phyloP scores from a whole-genome alignment of 345 rosid genomes.

The Salix dunnii region DNA sequence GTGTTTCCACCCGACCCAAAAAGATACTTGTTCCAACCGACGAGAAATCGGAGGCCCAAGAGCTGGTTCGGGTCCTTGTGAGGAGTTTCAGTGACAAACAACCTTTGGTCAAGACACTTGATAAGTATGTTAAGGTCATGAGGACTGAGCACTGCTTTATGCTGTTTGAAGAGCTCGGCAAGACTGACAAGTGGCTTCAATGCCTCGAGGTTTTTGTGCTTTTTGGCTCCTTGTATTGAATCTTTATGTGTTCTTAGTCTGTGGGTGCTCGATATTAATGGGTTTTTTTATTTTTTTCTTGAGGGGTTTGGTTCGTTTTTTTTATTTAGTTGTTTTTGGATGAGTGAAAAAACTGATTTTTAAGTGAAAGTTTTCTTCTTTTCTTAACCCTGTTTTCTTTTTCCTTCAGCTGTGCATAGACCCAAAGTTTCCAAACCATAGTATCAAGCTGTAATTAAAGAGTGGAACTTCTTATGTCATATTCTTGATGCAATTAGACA shows the following conservation, averaged over 20 bases:
- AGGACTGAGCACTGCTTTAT: constrained; percentile 78
- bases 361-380: neutral
- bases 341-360: neutral
- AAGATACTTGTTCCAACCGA: constrained; percentile 32
- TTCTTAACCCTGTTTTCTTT: neutral
- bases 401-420: neutral
- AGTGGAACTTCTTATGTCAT: neutral
- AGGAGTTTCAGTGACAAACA: constrained; percentile 52
- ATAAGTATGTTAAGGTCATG: constrained; percentile 60
- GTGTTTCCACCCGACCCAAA: constrained; percentile 50
- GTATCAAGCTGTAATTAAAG: neutral
- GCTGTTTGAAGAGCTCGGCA: constrained; percentile 92
- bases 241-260: neutral
- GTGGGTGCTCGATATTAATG: constrained; percentile 11
- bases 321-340: neutral
- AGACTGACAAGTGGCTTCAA: constrained; percentile 73
- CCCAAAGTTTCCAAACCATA: neutral
- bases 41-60: constrained; percentile 49
- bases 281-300: neutral
- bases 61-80: constrained; percentile 57
- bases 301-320: neutral
- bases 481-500: neutral
- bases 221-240: neutral
- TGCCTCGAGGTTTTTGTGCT: constrained; percentile 67
- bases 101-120: constrained; percentile 64